Percentiles rank a stretch among this genome's conserved stretches.
These are phyloP conservation scores for Phytopythium oedochilum DNA, from an alignment of 352 stramenopile genomes.

Conservation along the genomic window DNA sequence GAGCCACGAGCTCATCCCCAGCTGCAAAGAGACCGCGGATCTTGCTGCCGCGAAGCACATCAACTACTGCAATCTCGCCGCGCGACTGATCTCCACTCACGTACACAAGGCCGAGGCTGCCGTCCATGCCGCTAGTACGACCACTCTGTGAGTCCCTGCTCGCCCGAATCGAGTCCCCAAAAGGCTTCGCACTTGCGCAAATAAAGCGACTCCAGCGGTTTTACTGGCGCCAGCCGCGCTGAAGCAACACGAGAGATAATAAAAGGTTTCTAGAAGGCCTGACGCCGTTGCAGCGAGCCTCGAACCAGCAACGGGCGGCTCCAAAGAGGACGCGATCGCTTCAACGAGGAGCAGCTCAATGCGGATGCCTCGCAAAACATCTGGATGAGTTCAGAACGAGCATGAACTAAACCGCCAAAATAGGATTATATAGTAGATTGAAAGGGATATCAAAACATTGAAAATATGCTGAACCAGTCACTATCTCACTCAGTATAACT, in stretches of 20 bases:
- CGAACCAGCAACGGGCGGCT: too few relatives aligned
- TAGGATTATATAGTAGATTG: neutral
- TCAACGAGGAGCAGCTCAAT: neutral
- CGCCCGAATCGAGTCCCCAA: neutral
- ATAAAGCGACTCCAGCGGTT: neutral
- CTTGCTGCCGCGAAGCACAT: constrained; percentile 39
- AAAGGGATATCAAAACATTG: neutral
- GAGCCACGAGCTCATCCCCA: constrained; percentile 39
- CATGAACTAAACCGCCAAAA: neutral
- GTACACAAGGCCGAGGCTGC: constrained; percentile 45
- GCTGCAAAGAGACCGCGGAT: constrained; percentile 44
- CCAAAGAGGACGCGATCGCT: neutral
- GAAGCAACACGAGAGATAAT: neutral
- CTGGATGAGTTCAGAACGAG: neutral
- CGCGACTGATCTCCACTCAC: constrained; percentile 30
- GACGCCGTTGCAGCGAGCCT: neutral
- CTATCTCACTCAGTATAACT: too few relatives aligned
- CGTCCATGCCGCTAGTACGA: too few relatives aligned
- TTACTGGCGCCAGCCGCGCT: neutral
- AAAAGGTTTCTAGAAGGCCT: too few relatives aligned
- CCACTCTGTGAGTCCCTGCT: neutral
- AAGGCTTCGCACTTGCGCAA: neutral
- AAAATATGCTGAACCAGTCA: neutral
- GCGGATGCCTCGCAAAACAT: neutral
- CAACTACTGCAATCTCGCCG: constrained; percentile 16